Base-by-base conservation (phyloP, 352 stramenopile species). In the Globisporangium acanthophoron region DNA sequence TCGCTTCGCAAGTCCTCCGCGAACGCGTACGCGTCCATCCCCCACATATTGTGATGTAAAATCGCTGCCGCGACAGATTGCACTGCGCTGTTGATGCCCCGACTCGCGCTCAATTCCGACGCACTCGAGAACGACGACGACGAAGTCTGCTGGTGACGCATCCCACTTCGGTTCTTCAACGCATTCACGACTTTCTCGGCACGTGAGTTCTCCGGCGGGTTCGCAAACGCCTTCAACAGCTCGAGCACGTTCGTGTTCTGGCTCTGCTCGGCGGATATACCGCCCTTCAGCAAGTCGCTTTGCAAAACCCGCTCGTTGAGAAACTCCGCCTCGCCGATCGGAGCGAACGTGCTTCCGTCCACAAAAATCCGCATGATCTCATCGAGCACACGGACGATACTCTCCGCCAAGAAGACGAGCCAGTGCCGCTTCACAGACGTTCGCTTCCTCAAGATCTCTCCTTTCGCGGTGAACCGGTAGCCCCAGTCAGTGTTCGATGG, bases 41-140 rank as follows among this genome's bases (percentile, higher is more conserved):
- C 77, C 80, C 78, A 92, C 85, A 92, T 90, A 53, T 94, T 94
- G 55, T 94, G 85, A 52, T 94, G 82, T 27, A 94, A 65, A 62
- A 94, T 91, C 24, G 82, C 82, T 33, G 85, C 85, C n/a, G 76
- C 76, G 0, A 85, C 78, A 12, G 80, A 75, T 48, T 79, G 78
- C 49, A 94, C 82, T 9, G 85, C 85, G 6, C 65, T 67, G 53
- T 78, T 89, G 35, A 92, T 61, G 16, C 53, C 61, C 13, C 71
- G 57, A 29, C 76, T 83, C 8, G 62, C 55, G 45, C 55, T 62
- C 0, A 73, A 72, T 20, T 64, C 74, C 3, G 65, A 59, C 4
- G 71, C 82, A 52, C 62, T 61, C 43, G 71, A 61, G 49, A 83
- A 81, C 39, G 73, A 83, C n/a, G 67, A 59, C 33, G 72, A 49